These are phyloP conservation scores for Magnusiomyces tetraspermus DNA, from an alignment of 1,139 yeast genomes.

Conservation along the genomic window DNA sequence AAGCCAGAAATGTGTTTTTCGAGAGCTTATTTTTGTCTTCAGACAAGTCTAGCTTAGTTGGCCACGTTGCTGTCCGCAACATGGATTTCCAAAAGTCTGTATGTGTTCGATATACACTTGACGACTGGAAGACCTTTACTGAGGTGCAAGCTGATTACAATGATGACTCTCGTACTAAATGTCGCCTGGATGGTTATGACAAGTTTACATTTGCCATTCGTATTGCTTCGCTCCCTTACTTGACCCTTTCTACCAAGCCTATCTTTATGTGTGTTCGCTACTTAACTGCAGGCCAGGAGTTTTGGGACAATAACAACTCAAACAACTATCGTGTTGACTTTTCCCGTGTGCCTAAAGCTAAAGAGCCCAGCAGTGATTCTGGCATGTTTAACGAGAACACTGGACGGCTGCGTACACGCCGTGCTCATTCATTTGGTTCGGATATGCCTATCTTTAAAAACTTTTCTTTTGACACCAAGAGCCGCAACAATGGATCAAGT, in stretches of 20 bases:
- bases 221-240: conserved; percentile 31
- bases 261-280: conserved; percentile 53
- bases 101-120: conserved; percentile 55
- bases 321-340: conserved; percentile 52
- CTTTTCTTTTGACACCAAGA: too few relatives aligned
- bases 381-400: not conserved
- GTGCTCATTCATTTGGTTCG: too few relatives aligned
- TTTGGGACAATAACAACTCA: conserved; percentile 67
- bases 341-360: conserved; percentile 23
- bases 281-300: conserved; percentile 41
- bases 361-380: conserved; percentile 4
- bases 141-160: conserved; percentile 59
- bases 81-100: conserved; percentile 55
- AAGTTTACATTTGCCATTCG: conserved; percentile 41
- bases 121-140: conserved; percentile 62
- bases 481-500: not conserved
- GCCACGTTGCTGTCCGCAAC: conserved; percentile 67
- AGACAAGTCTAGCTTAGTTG: conserved; percentile 50
- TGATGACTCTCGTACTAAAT: conserved; percentile 47
- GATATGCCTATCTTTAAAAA: too few relatives aligned
- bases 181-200: conserved; percentile 31
- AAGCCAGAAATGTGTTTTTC: conserved; percentile 40
- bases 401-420: not conserved
- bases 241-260: conserved; percentile 28
- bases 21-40: conserved; percentile 55